phyloP scores from a whole-genome alignment of 2,329 filamentous ascomycete species.

The Rutstroemia sp. region DNA sequence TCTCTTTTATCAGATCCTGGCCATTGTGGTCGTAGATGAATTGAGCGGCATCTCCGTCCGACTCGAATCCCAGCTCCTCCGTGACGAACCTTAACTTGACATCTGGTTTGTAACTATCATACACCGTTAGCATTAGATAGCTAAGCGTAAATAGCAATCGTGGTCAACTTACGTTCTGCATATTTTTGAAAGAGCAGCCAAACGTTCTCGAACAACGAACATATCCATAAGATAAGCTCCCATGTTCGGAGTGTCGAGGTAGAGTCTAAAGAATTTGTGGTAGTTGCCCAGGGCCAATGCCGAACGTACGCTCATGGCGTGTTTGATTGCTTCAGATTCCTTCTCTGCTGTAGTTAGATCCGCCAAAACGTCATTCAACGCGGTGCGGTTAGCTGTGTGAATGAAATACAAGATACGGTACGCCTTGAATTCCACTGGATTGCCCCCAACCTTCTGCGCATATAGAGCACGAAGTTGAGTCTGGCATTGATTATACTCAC shows the following conservation, averaged over 20 bases:
- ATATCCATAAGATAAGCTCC: slow-evolving; percentile 98
- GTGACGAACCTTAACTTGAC: slow-evolving; percentile 87
- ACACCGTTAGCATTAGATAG: slow-evolving; percentile 39
- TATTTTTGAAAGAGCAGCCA: slow-evolving; percentile 83
- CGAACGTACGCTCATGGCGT: slow-evolving; percentile 86
- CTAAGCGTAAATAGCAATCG: background rate
- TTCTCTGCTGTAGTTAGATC: slow-evolving; percentile 99
- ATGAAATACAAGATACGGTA: slow-evolving; percentile 99
- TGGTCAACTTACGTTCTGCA: slow-evolving; percentile 78
- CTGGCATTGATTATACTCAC: slow-evolving; percentile 99
- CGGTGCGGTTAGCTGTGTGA: slow-evolving; percentile 95
- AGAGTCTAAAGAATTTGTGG: slow-evolving; percentile 95
- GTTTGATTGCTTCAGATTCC: slow-evolving; percentile 73
- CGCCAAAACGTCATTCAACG: slow-evolving; percentile 95
- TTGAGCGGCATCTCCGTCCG: slow-evolving; percentile 80
- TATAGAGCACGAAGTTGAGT: slow-evolving; percentile 94
- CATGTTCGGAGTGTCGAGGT: slow-evolving; percentile 92
- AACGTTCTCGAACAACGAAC: slow-evolving; percentile 90
- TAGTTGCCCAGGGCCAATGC: slow-evolving; percentile 92
- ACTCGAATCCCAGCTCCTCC: slow-evolving; percentile 93
- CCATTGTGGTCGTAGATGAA: slow-evolving; percentile 81
- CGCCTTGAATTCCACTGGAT: slow-evolving; percentile 92
- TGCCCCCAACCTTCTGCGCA: slow-evolving; percentile 76
- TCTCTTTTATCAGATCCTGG: slow-evolving; percentile 69
- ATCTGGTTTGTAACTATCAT: slow-evolving; percentile 77